Conservation (phyloP, 192 early-diverging fungal species). For the Podila clonocystis region DNA sequence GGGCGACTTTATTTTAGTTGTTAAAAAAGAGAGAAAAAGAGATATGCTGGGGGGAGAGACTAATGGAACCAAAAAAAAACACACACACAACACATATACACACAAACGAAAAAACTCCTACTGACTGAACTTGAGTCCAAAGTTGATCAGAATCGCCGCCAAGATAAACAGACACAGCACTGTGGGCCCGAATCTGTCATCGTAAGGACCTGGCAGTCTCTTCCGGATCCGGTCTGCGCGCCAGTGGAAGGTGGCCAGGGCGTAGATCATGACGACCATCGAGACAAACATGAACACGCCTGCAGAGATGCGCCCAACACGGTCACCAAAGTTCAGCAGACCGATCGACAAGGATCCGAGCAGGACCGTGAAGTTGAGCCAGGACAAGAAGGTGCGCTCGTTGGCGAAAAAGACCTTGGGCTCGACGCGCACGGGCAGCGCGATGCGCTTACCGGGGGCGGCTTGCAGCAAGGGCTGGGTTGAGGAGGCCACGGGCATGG, state of each 20-base stretch:
- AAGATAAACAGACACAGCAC: constrained; percentile 76
- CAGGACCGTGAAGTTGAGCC: constrained; percentile 86
- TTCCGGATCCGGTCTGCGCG: constrained; percentile 74
- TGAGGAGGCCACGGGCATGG: constrained; percentile 34
- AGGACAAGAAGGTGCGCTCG: constrained; percentile 92
- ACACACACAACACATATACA: no score
- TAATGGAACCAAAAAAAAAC: not conserved
- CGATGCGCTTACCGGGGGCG: constrained; percentile 70
- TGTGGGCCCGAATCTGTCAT: constrained; percentile 79
- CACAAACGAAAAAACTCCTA: constrained; percentile 39
- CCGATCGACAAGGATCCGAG: constrained; percentile 80
- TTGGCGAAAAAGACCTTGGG: constrained; percentile 97
- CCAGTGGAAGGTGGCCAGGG: constrained; percentile 79
- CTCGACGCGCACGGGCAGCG: constrained; percentile 81
- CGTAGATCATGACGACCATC: constrained; percentile 86
- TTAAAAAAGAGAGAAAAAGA: no score
- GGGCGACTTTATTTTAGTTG: not conserved
- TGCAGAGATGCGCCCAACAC: constrained; percentile 68
- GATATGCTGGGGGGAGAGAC: not conserved
- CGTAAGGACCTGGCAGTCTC: constrained; percentile 77
- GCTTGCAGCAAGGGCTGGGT: constrained; percentile 48
- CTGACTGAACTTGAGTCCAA: constrained; percentile 60
- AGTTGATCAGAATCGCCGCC: constrained; percentile 74
- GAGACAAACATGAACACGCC: constrained; percentile 66
- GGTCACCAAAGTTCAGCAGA: constrained; percentile 85